These are phyloP conservation scores for Exserohilum rostratum DNA, from an alignment of 2,329 filamentous ascomycete genomes.

Conservation along the genomic window DNA sequence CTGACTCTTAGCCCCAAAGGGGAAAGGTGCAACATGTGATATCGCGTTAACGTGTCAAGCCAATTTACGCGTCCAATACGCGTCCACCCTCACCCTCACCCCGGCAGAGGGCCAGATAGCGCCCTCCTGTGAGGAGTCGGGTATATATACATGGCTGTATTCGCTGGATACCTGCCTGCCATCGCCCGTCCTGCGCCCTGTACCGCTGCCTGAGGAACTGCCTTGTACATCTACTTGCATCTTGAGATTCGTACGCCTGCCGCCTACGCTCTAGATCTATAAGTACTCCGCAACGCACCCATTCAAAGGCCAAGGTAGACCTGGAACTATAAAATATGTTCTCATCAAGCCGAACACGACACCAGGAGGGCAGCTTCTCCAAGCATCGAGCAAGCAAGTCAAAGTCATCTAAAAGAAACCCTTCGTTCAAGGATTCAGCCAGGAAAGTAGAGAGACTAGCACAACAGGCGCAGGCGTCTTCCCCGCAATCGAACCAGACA, in stretches of 20 bases:
- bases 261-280: slow-evolving; percentile 39
- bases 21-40: slow-evolving; percentile 44
- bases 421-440: slow-evolving; percentile 45
- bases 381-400: slow-evolving; percentile 49
- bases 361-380: slow-evolving; percentile 45
- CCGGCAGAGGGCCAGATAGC: slow-evolving; percentile 36
- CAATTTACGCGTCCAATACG: slow-evolving; percentile 45
- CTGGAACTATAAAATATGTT: slow-evolving; percentile 41
- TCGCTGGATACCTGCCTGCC: slow-evolving; percentile 33
- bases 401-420: slow-evolving; percentile 46
- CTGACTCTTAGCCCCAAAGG: slow-evolving; percentile 35
- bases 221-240: slow-evolving; percentile 30
- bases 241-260: slow-evolving; percentile 31
- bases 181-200: slow-evolving; percentile 32
- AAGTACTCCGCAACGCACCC: slow-evolving; percentile 34
- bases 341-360: slow-evolving; percentile 40
- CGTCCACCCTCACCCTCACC: slow-evolving; percentile 33
- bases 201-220: slow-evolving; percentile 43
- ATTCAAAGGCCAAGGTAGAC: not conserved
- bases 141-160: slow-evolving; percentile 43
- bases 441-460: slow-evolving; percentile 44
- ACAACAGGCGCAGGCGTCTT: slow-evolving; percentile 41
- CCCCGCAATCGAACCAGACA: slow-evolving; percentile 45
- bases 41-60: slow-evolving; percentile 41
- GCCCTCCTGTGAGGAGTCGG: slow-evolving; percentile 37